A percentile compares a stretch with the other conserved stretches of the same genome.
Conservation (phyloP, 805 yeast genomes). For the Saturnispora kantuleensis region DNA sequence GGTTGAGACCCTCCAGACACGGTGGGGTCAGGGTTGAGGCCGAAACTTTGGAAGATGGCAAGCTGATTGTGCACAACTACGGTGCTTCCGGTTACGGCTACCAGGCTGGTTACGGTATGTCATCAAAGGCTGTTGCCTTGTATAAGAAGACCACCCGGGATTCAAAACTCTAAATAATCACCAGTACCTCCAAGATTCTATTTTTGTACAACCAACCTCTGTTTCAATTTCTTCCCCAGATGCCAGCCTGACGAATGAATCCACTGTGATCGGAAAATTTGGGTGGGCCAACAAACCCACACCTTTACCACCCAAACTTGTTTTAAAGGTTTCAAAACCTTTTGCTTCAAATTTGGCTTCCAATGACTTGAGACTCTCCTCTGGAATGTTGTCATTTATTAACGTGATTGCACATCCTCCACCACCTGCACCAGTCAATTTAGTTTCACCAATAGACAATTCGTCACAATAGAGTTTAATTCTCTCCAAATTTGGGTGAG, state of each 20-base stretch:
- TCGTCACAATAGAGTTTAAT: conserved; percentile 60
- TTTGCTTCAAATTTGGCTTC: conserved; percentile 28
- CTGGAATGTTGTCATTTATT: conserved; percentile 37
- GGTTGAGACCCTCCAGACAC: conserved; percentile 64
- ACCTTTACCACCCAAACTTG: conserved; percentile 85
- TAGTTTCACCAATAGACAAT: conserved; percentile 69
- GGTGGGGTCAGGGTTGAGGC: conserved; percentile 69
- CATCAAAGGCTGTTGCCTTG: conserved; percentile 35
- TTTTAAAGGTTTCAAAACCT: conserved; percentile 68
- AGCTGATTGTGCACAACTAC: conserved; percentile 53
- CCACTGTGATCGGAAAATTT: conserved; percentile 19
- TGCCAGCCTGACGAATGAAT: conserved; percentile 30
- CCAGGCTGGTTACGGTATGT: conserved; percentile 59
- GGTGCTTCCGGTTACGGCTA: conserved; percentile 64
- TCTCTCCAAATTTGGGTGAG: conserved; percentile 83
- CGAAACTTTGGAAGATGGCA: conserved; percentile 33
- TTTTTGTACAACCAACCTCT: conserved; percentile 33
- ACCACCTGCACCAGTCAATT: conserved; percentile 97
- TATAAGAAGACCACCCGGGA: conserved; percentile 12
- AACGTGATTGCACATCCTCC: conserved; percentile 97
- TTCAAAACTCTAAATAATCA: conserved; percentile 19
- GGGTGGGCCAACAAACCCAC: conserved; percentile 42
- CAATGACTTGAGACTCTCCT: conserved; percentile 27
- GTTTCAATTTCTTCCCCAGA: conserved; percentile 39
- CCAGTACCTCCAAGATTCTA: conserved; percentile 55